Conservation (phyloP, 2,329 filamentous ascomycete genomes). For the Sporothrix curviconia region DNA sequence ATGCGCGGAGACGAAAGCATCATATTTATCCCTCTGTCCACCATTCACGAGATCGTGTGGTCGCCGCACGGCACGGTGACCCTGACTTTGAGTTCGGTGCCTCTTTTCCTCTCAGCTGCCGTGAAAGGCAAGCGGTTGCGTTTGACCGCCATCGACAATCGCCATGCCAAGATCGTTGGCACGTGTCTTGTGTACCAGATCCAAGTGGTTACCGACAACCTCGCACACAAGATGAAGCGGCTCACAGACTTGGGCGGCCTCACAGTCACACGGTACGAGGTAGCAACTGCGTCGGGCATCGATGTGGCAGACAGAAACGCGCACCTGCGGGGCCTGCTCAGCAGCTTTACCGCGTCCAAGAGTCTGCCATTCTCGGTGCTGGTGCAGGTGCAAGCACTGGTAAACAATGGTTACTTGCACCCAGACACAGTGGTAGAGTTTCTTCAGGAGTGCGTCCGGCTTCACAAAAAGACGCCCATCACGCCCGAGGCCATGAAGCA, state of each 20-base stretch:
- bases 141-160: slow-evolving; percentile 23
- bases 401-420: slow-evolving; percentile 55
- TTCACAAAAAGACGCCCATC: slow-evolving; percentile 32
- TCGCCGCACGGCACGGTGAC: slow-evolving; percentile 34
- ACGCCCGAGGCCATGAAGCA: slow-evolving; percentile 48
- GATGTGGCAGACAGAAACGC: not conserved
- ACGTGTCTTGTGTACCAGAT: slow-evolving; percentile 42
- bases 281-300: not conserved
- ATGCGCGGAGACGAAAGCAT: slow-evolving; percentile 26
- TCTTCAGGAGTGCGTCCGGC: slow-evolving; percentile 34
- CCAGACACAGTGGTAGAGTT: slow-evolving; percentile 46
- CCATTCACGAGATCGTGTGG: slow-evolving; percentile 40
- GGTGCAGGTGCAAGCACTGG: slow-evolving; percentile 58
- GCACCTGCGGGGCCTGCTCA: slow-evolving; percentile 23
- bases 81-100: slow-evolving; percentile 41
- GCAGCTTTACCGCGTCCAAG: slow-evolving; percentile 25
- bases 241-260: slow-evolving; percentile 25
- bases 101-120: slow-evolving; percentile 36
- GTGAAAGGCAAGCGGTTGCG: slow-evolving; percentile 19
- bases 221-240: slow-evolving; percentile 23
- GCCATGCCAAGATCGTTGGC: slow-evolving; percentile 31
- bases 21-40: slow-evolving; percentile 45
- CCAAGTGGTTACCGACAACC: slow-evolving; percentile 24
- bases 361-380: slow-evolving; percentile 46
- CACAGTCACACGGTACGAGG: slow-evolving; percentile 21